Conservation (phyloP, 2,329 filamentous ascomycete species). For the Emmonsiellopsis sp. region DNA sequence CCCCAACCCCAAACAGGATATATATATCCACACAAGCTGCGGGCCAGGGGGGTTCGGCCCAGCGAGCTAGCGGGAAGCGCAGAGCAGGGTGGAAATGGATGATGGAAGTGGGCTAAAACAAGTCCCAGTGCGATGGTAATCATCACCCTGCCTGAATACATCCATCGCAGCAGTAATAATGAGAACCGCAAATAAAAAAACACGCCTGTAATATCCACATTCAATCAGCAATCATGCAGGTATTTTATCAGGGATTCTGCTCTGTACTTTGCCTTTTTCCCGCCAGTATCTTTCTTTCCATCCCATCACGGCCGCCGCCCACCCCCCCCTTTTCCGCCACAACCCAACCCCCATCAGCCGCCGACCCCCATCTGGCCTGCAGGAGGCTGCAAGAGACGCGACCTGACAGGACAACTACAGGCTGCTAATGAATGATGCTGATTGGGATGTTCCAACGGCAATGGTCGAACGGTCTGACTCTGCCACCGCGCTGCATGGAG, state of each 20-base stretch:
- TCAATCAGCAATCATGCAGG: slow-evolving; percentile 1
- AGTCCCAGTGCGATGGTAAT: slow-evolving; percentile 1
- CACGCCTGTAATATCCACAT: slow-evolving; percentile 1
- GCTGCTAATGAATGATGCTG: neutral
- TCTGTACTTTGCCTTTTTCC: neutral
- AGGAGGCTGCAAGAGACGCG: neutral
- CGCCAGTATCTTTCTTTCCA: too few species aligned
- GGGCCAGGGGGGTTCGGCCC: neutral
- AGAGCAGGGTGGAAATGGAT: neutral
- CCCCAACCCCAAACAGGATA: neutral
- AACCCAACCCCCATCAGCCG: neutral
- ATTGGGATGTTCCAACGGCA: neutral
- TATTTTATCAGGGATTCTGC: slow-evolving; percentile 1
- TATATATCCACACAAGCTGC: neutral
- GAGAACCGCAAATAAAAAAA: neutral
- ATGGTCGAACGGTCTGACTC: neutral
- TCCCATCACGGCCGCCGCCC: neutral
- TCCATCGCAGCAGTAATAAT: too few species aligned
- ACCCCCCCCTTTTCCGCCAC: neutral
- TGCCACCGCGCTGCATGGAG: neutral
- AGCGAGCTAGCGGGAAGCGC: neutral
- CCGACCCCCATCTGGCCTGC: neutral
- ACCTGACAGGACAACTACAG: neutral
- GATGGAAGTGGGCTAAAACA: neutral
- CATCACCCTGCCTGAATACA: neutral